phyloP scores from a whole-genome alignment of 2,329 filamentous ascomycete species.

The Claviceps pazoutovae region DNA sequence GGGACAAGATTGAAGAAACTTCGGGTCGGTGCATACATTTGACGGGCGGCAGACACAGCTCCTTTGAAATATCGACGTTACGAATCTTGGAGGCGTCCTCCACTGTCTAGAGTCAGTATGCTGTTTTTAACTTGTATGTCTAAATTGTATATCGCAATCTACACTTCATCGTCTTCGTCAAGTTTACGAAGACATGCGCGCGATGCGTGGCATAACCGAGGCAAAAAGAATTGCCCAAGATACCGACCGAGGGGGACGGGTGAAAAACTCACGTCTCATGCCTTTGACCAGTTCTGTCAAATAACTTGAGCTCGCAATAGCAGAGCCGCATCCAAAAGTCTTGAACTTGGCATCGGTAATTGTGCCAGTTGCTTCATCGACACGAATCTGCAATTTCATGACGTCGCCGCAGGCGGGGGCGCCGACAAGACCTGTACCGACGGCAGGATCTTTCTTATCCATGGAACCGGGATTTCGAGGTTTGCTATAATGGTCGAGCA shows the following conservation, averaged over 20 bases:
- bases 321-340: slow-evolving; percentile 89
- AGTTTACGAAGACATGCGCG: not conserved
- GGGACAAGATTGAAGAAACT: not conserved
- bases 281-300: slow-evolving; percentile 87
- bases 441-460: slow-evolving; percentile 63
- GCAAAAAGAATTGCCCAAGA: not conserved
- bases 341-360: slow-evolving; percentile 97
- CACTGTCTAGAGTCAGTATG: slow-evolving; percentile 24
- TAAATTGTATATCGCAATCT: not conserved
- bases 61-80: slow-evolving; percentile 97
- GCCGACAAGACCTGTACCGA: slow-evolving; percentile 83
- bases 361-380: slow-evolving; percentile 74
- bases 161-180: not conserved
- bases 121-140: not conserved
- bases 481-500: slow-evolving; percentile 36
- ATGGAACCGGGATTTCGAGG: slow-evolving; percentile 43
- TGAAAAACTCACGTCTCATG: slow-evolving; percentile 45
- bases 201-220: not conserved
- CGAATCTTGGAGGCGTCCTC: slow-evolving; percentile 86
- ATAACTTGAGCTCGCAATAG: slow-evolving; percentile 81
- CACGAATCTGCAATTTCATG: slow-evolving; percentile 70
- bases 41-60: slow-evolving; percentile 77
- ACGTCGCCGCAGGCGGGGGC: slow-evolving; percentile 82
- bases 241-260: too few species aligned
- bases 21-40: slow-evolving; percentile 48